Conservation (phyloP, 495 filamentous ascomycete species). For the Ascobolus immersus region DNA sequence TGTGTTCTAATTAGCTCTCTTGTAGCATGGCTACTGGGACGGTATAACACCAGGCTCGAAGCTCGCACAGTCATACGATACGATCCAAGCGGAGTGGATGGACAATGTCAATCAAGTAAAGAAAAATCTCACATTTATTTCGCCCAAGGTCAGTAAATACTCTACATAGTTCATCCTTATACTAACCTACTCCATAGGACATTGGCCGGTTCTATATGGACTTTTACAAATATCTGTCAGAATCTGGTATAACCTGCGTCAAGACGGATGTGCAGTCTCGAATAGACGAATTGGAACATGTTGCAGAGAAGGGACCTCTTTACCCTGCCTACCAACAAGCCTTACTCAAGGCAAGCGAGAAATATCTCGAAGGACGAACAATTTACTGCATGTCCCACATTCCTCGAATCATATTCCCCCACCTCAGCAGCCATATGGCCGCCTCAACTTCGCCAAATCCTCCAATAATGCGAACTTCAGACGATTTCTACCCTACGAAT, state of each 20-base stretch:
- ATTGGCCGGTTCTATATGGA: too few relatives aligned
- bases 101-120: too few relatives aligned
- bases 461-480: conserved; percentile 70
- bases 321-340: conserved; percentile 57
- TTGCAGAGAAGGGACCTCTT: conserved; percentile 41
- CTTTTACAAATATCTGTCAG: conserved; percentile 32
- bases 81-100: conserved; percentile 40
- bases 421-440: too few relatives aligned
- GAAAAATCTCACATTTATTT: too few relatives aligned
- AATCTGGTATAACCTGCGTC: conserved; percentile 47
- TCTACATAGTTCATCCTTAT: too few relatives aligned
- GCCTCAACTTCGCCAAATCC: too few relatives aligned
- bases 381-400: too few relatives aligned
- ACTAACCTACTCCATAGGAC: too few relatives aligned
- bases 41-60: conserved; percentile 47
- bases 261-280: conserved; percentile 83
- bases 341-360: conserved; percentile 52
- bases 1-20: too few relatives aligned
- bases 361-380: conserved; percentile 45
- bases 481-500: conserved; percentile 77
- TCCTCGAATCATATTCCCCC: too few relatives aligned
- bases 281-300: conserved; percentile 51
- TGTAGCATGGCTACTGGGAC: conserved; percentile 95
- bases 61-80: conserved; percentile 55
- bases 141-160: conserved; percentile 46